Conservation (phyloP, 1,284 basidiomycete genomes). For the Pseudozyma sp. region DNA sequence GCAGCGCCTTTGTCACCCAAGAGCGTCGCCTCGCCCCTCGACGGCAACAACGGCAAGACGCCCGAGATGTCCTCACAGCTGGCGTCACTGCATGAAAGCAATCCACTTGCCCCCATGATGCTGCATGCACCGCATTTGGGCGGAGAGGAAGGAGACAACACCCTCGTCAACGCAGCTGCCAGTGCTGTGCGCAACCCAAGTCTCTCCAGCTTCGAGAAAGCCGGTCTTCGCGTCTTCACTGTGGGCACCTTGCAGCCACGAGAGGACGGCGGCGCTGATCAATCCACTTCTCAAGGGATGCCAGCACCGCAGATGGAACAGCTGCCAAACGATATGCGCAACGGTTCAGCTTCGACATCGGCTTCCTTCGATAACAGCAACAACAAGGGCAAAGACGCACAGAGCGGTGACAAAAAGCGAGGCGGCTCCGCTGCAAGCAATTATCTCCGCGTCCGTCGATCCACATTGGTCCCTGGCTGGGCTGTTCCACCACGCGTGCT, state of each 20-base stretch:
- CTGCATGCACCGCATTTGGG: constrained; percentile 54
- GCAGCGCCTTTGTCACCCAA: constrained; percentile 50
- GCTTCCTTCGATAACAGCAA: background rate
- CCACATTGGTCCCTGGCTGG: constrained; percentile 81
- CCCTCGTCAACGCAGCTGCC: constrained; percentile 30
- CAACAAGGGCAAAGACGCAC: constrained; percentile 5
- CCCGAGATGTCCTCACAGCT: constrained; percentile 27
- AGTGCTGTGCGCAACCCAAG: constrained; percentile 37
- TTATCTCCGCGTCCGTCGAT: constrained; percentile 58
- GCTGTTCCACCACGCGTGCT: constrained; percentile 75
- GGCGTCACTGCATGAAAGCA: constrained; percentile 6
- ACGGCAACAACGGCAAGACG: constrained; percentile 26
- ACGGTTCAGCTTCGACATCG: constrained; percentile 6
- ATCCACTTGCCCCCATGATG: constrained; percentile 29
- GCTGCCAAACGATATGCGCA: constrained; percentile 12
- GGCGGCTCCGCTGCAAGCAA: constrained; percentile 24
- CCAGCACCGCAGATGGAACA: background rate
- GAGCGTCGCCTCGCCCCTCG: constrained; percentile 44
- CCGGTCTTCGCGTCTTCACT: constrained; percentile 76
- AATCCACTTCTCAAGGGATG: background rate
- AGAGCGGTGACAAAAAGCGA: constrained; percentile 4
- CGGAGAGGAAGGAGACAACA: constrained; percentile 30
- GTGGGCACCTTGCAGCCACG: constrained; percentile 81
- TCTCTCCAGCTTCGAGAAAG: constrained; percentile 12
- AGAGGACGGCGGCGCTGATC: constrained; percentile 18